A percentile compares a stretch with the other conserved stretches of the same genome.
phyloP scores from a whole-genome alignment of 805 yeast species.

The Middelhovenomyces tepae region DNA sequence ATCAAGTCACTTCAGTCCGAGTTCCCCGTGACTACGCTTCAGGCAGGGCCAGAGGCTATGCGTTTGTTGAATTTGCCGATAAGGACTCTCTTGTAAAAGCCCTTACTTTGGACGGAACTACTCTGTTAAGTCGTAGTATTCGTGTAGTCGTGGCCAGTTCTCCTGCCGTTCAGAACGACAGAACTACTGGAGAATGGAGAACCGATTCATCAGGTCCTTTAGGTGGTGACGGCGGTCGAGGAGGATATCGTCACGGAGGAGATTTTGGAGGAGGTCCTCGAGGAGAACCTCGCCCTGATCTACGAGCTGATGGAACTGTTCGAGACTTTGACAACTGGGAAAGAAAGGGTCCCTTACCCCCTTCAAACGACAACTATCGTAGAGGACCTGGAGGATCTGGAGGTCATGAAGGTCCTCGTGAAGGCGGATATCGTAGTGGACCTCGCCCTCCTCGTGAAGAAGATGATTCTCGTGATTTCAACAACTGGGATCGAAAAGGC shows the following conservation, averaged over 20 bases:
- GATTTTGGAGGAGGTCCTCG: too few species aligned
- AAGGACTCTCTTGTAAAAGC: constrained; percentile 1
- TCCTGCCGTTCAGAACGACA: too few species aligned
- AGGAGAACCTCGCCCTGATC: constrained; percentile 2
- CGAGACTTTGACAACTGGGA: constrained; percentile 27
- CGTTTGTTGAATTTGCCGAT: constrained; percentile 1
- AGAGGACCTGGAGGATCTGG: constrained; percentile 20
- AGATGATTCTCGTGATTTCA: constrained; percentile 17
- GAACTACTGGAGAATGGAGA: too few species aligned
- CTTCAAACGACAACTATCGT: constrained; percentile 3
- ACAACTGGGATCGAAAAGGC: constrained; percentile 31
- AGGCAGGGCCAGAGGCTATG: constrained; percentile 2
- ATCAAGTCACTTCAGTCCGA: background rate
- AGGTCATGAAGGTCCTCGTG: constrained; percentile 23
- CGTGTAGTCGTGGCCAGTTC: background rate
- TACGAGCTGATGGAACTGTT: constrained; percentile 1
- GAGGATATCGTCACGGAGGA: too few species aligned
- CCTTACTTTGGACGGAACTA: constrained; percentile 1
- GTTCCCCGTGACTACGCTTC: constrained; percentile 63
- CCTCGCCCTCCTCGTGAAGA: constrained; percentile 21
- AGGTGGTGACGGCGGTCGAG: too few species aligned
- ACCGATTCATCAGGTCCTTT: too few species aligned
- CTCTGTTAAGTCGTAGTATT: background rate
- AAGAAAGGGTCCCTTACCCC: constrained; percentile 18
- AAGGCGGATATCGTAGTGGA: constrained; percentile 22